Base-by-base conservation (phyloP, 257 asterid genomes). In the Eustoma russellianum region DNA sequence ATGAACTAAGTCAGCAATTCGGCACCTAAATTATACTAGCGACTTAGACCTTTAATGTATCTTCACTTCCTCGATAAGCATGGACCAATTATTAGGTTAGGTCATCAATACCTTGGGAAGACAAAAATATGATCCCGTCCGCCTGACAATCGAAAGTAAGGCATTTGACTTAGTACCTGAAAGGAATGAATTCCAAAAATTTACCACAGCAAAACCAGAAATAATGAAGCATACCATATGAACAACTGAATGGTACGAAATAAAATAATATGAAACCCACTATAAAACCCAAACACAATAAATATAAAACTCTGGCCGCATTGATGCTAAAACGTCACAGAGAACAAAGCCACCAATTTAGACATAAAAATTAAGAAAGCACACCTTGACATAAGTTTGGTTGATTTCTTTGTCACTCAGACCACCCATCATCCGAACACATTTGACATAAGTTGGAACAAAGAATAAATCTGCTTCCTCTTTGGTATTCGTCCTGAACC, bases 111-210 rank as follows among this genome's bases (percentile, higher is more conserved):
- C 95, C 97, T 87, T 47, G 98, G 98, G 72, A 91, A 91, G 53
- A 91, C 85, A 76, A 87, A 87, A 56, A 91, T 66, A 76, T 91
- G 98, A 68, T 85, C 62, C 60, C 98, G 90, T 46, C 98, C 95
- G 56, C 95, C 90, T 52, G 97, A 80, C 64, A 91, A 72, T 78
- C 97, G 77, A 81, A 87, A 91, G 76, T 82, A 76, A 59, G 95
- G 95, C 98, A 91, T 91, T 77, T 91, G 97, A 70, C 94, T 78
- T 67, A 87, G 70, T 64, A 91, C 93, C 97, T 91, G 94, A 77
- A 82, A 84, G 66, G 60, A 76, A 75, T 72, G 60, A 56, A 62
- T 46, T 60, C 41, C 9, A 5, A 11, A 11, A 38, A 38, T 38
- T 38, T 38, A 38, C 11, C 30, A 10, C 11, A 2, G 43, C 11